phyloP scores from a whole-genome alignment of 164 flowering plant genomes.

The Sextonia rubra region DNA sequence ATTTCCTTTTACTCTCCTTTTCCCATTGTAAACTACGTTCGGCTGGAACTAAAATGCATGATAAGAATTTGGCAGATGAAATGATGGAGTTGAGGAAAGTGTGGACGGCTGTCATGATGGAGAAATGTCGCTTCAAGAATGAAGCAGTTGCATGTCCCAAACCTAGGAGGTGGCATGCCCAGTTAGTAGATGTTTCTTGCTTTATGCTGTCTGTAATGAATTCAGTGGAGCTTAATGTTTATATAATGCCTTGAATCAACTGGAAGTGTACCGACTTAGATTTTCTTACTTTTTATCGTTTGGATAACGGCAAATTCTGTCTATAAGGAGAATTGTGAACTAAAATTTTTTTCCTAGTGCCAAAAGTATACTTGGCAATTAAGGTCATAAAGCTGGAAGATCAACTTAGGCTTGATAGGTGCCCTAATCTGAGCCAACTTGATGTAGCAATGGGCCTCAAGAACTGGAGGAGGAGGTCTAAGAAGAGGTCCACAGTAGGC shows the following conservation, averaged over 20 bases:
- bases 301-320: neutral
- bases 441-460: no score
- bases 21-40: constrained; percentile 2
- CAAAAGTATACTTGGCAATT: neutral
- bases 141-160: constrained; percentile 26
- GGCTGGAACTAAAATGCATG: constrained; percentile 12
- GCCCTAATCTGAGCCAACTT: no score
- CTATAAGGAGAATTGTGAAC: neutral
- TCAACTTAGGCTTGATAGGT: no score
- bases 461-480: no score
- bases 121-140: constrained; percentile 23
- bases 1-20: neutral
- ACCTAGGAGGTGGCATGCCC: constrained; percentile 19
- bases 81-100: constrained; percentile 22
- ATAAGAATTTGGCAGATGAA: constrained; percentile 19
- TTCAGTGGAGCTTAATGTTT: neutral
- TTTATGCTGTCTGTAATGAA: neutral
- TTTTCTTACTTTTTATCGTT: no score
- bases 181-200: constrained; percentile 13
- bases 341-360: neutral
- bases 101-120: constrained; percentile 26
- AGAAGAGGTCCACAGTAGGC: no score
- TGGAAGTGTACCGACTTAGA: no score
- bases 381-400: no score
- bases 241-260: neutral